Conservation (phyloP, 352 stramenopile species). For the Phytophthora lateralis region DNA sequence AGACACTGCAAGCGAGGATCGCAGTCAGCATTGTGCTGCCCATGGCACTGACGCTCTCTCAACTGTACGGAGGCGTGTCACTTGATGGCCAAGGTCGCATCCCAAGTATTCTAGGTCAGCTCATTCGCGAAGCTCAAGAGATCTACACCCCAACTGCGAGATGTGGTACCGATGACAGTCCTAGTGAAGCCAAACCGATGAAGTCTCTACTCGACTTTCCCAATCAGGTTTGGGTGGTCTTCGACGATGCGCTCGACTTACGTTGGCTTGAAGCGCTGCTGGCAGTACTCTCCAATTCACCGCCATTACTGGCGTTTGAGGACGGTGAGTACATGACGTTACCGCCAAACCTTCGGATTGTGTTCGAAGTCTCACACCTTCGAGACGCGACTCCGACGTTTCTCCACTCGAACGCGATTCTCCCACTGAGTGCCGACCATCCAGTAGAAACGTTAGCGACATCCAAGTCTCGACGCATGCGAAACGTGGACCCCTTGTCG, state of each 20-base stretch:
- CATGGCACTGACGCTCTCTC: conserved; percentile 43
- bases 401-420: conserved; percentile 34
- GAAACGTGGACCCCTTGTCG: neutral
- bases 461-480: conserved; percentile 3
- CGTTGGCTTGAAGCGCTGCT: conserved; percentile 53
- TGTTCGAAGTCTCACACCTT: conserved; percentile 62
- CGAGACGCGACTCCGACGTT: conserved; percentile 40
- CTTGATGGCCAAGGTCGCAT: conserved; percentile 41
- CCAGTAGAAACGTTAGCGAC: neutral
- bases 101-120: conserved; percentile 41
- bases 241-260: conserved; percentile 46
- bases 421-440: conserved; percentile 22
- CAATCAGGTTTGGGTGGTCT: conserved; percentile 47
- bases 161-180: neutral
- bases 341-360: conserved; percentile 62
- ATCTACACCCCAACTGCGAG: conserved; percentile 6
- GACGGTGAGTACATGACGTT: conserved; percentile 64
- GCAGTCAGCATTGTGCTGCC: conserved; percentile 40
- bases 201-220: conserved; percentile 12
- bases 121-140: conserved; percentile 44
- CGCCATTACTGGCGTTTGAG: conserved; percentile 32
- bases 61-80: conserved; percentile 51
- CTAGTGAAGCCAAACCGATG: neutral
- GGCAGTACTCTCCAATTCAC: conserved; percentile 23
- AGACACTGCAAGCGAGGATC: conserved; percentile 2